Percentiles rank a stretch among this genome's conserved stretches.
Conservation (phyloP, 2,329 filamentous ascomycete species). For the Macrophomina tecta region DNA sequence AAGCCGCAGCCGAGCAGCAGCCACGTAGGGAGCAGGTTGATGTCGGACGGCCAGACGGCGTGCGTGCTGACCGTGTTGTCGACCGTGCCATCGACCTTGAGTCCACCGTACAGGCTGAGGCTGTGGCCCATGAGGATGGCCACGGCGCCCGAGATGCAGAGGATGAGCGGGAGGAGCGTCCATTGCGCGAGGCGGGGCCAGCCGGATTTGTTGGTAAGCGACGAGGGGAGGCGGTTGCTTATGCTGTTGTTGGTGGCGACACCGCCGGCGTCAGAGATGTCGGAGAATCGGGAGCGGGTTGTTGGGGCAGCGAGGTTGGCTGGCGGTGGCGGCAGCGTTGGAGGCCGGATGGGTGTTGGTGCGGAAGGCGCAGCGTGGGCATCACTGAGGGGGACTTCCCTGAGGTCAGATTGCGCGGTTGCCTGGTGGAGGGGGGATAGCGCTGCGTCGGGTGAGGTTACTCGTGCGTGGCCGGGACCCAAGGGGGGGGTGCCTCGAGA, state of each 20-base stretch:
- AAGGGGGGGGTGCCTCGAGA: background rate
- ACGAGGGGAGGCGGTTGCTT: background rate
- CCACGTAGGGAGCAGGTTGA: conserved; percentile 17
- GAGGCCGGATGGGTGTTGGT: background rate
- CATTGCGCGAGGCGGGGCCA: conserved; percentile 12
- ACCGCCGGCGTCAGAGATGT: background rate
- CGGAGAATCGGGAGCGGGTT: conserved; percentile 19
- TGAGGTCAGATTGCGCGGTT: background rate
- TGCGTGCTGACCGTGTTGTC: conserved; percentile 3
- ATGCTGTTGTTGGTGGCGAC: background rate
- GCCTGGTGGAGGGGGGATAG: conserved; percentile 9
- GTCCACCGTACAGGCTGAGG: conserved; percentile 23
- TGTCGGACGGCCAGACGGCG: conserved; percentile 16
- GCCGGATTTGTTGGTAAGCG: background rate
- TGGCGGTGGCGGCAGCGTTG: background rate
- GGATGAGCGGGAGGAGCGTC: conserved; percentile 12
- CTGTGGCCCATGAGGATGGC: conserved; percentile 23
- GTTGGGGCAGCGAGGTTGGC: background rate
- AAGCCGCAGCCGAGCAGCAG: conserved; percentile 23
- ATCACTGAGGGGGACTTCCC: conserved; percentile 1
- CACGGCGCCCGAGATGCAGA: conserved; percentile 1
- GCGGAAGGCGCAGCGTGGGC: too few relatives aligned
- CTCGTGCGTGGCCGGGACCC: conserved; percentile 1
- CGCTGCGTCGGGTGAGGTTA: conserved; percentile 13
- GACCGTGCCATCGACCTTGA: conserved; percentile 14